Evolutionary conservation across 306 rosid species (phyloP).

Genomic region (Macrotyloma uniflorum): DNA sequence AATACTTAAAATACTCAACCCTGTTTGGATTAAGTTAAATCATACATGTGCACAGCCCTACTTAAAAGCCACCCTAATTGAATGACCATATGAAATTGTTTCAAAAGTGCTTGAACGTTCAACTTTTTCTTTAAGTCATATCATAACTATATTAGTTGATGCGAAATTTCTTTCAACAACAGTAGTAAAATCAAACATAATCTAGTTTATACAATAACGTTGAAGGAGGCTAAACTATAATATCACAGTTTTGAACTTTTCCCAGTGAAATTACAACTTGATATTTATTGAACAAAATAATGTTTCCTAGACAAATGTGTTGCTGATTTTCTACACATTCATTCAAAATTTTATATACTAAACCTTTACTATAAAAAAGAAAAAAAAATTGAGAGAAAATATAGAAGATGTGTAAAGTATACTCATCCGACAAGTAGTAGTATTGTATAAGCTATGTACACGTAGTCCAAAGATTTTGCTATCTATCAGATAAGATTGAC

Average conservation of each 20-base stretch:
- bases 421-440: constrained; percentile 43
- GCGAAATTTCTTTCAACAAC: neutral
- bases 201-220: neutral
- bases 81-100: too few species aligned
- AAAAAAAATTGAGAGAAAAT: neutral
- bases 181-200: neutral
- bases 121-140: too few species aligned
- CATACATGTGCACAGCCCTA: too few species aligned
- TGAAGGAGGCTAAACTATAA: neutral
- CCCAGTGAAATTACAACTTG: constrained; percentile 27
- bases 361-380: constrained; percentile 6
- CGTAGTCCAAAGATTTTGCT: constrained; percentile 41
- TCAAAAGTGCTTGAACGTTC: too few species aligned
- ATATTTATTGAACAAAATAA: constrained; percentile 31
- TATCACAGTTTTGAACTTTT: neutral
- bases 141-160: neutral
- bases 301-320: constrained; percentile 41
- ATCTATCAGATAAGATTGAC: constrained; percentile 75
- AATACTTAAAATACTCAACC: too few species aligned
- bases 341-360: constrained; percentile 37
- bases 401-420: constrained; percentile 38
- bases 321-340: constrained; percentile 11
- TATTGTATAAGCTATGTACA: constrained; percentile 33
- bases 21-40: too few species aligned
- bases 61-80: too few species aligned